These are phyloP conservation scores for Teunomyces aglyptinius DNA, from an alignment of 805 yeast genomes.

Conservation along the genomic window DNA sequence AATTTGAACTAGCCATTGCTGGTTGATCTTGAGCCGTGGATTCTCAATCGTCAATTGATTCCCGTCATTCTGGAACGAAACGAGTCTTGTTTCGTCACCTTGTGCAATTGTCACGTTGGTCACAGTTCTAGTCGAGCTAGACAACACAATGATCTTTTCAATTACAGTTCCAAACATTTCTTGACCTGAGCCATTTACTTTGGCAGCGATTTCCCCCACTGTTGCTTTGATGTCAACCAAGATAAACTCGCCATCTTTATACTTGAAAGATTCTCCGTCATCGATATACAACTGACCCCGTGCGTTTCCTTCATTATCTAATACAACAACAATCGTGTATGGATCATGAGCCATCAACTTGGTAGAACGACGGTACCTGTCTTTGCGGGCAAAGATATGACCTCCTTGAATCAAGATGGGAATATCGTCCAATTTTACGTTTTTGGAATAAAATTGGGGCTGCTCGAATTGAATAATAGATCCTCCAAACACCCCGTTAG, in stretches of 20 bases:
- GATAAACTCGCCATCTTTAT: constrained; percentile 49
- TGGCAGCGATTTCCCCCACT: constrained; percentile 24
- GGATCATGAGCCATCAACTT: constrained; percentile 78
- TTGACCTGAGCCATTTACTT: constrained; percentile 7
- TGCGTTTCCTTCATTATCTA: constrained; percentile 49
- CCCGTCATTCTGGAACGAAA: neutral
- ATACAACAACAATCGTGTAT: constrained; percentile 67
- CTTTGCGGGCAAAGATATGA: constrained; percentile 61
- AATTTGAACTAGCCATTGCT: constrained; percentile 47
- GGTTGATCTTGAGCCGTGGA: constrained; percentile 47
- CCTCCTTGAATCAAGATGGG: constrained; percentile 85
- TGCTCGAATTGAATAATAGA: constrained; percentile 21
- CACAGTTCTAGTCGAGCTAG: constrained; percentile 9
- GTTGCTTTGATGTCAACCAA: constrained; percentile 40
- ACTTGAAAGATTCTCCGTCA: constrained; percentile 75
- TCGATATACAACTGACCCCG: constrained; percentile 68
- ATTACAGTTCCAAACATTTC: constrained; percentile 26
- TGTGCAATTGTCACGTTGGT: constrained; percentile 33
- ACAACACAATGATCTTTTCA: constrained; percentile 58
- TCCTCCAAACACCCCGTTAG: constrained; percentile 26
- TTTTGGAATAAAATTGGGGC: constrained; percentile 37
- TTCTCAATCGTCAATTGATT: constrained; percentile 39
- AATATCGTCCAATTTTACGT: constrained; percentile 53
- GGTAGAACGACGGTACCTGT: constrained; percentile 77
- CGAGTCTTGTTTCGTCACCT: constrained; percentile 12